Conservation (phyloP, 345 rosid genomes). For the Rubroshorea leprosula region DNA sequence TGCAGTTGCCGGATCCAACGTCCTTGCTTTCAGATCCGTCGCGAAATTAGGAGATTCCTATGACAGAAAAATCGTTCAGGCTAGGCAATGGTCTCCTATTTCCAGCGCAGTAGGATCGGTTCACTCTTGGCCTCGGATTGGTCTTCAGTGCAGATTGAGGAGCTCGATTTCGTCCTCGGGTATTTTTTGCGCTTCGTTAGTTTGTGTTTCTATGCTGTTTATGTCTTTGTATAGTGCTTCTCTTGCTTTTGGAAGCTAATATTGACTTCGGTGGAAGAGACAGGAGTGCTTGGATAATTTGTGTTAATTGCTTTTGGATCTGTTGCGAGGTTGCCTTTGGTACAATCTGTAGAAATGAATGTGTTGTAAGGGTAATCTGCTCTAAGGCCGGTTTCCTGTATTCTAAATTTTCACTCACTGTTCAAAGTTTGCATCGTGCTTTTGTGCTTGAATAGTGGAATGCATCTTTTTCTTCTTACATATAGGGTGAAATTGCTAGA, state of each 20-base stretch:
- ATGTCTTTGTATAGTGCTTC: not conserved
- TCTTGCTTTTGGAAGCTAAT: not conserved
- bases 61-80: constrained; percentile 33
- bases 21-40: constrained; percentile 42
- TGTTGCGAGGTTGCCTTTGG: too few relatives aligned
- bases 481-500: not conserved
- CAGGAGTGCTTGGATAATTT: not conserved
- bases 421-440: not conserved
- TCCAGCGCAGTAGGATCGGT: constrained; percentile 20
- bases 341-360: too few relatives aligned
- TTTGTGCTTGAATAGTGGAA: not conserved
- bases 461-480: not conserved
- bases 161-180: constrained; percentile 50
- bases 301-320: not conserved
- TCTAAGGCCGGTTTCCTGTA: not conserved
- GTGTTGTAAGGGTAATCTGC: too few relatives aligned
- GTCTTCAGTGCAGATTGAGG: constrained; percentile 38
- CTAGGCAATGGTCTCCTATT: constrained; percentile 45
- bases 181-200: constrained; percentile 16
- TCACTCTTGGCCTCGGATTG: constrained; percentile 31
- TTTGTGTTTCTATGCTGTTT: not conserved
- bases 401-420: too few relatives aligned
- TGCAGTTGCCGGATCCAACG: constrained; percentile 49
- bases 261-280: not conserved
- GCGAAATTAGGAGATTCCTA: constrained; percentile 24